phyloP scores from a whole-genome alignment of 495 filamentous ascomycete species.

The Evansstolkia leycettana region DNA sequence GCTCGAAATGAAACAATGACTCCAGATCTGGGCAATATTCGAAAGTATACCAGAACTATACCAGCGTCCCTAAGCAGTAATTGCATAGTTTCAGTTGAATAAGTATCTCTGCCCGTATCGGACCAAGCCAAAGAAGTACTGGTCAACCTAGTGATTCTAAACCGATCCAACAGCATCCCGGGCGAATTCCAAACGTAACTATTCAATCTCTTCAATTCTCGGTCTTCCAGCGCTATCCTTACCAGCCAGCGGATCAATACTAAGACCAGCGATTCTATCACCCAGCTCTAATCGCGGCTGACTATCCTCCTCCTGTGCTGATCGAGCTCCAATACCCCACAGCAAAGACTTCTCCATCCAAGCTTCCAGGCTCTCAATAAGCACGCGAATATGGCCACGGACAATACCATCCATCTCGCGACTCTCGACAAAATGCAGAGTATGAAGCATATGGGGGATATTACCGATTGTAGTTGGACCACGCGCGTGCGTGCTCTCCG shows the following conservation, averaged over 20 bases:
- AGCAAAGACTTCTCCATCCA: conserved; percentile 50
- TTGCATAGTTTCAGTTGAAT: too few relatives aligned
- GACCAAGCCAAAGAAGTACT: too few relatives aligned
- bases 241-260: conserved; percentile 23
- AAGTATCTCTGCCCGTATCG: too few relatives aligned
- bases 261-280: conserved; percentile 28
- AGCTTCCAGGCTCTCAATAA: conserved; percentile 59
- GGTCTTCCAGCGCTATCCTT: conserved; percentile 15
- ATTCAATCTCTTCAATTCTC: conserved; percentile 45
- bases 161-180: too few relatives aligned
- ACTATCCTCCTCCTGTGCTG: conserved; percentile 3
- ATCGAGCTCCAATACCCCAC: conserved; percentile 24
- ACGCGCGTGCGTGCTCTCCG: background rate
- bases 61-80: too few relatives aligned
- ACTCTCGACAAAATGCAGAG: conserved; percentile 51
- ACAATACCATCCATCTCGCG: conserved; percentile 66
- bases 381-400: conserved; percentile 53
- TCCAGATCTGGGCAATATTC: too few relatives aligned
- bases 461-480: conserved; percentile 29
- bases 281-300: conserved; percentile 20
- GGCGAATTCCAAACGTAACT: conserved; percentile 1
- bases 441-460: conserved; percentile 48
- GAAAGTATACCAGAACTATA: too few relatives aligned
- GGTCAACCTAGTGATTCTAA: too few relatives aligned
- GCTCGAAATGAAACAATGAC: too few relatives aligned